These are phyloP conservation scores for Trypanosoma melophagium DNA, from an alignment of 208 protist species.

Conservation along the genomic window DNA sequence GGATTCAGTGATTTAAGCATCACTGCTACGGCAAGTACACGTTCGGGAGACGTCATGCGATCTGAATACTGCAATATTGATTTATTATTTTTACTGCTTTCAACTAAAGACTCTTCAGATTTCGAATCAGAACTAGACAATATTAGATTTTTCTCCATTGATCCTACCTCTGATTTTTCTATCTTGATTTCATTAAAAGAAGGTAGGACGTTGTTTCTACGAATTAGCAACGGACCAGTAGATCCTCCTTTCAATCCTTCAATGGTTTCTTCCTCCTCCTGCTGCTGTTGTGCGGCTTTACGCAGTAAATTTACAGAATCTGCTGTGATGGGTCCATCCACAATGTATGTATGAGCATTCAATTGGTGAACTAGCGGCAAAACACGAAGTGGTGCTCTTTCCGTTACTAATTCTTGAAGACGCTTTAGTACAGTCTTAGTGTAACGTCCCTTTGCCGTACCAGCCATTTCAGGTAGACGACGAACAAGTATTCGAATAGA, in stretches of 20 bases:
- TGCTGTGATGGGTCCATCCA: slow-evolving; percentile 46
- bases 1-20: slow-evolving; percentile 89
- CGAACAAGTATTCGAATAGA: slow-evolving; percentile 67
- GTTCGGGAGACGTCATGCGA: slow-evolving; percentile 66
- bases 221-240: slow-evolving; percentile 21
- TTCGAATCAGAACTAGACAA: background rate
- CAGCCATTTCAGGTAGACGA: slow-evolving; percentile 46
- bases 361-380: slow-evolving; percentile 79
- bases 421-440: slow-evolving; percentile 47
- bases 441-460: slow-evolving; percentile 58
- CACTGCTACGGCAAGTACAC: slow-evolving; percentile 73
- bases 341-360: slow-evolving; percentile 71
- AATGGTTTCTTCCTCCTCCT: background rate
- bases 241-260: slow-evolving; percentile 5
- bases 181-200: background rate
- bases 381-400: slow-evolving; percentile 57
- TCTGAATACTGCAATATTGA: slow-evolving; percentile 33
- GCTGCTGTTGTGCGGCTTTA: slow-evolving; percentile 28
- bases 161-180: background rate
- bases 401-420: slow-evolving; percentile 39
- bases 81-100: background rate
- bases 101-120: slow-evolving; percentile 3
- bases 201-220: slow-evolving; percentile 2
- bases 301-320: slow-evolving; percentile 54
- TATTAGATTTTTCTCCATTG: background rate